A percentile compares a stretch with the other conserved stretches of the same genome.
Conservation (phyloP, 352 stramenopile genomes). For the Globisporangium spinosum region DNA sequence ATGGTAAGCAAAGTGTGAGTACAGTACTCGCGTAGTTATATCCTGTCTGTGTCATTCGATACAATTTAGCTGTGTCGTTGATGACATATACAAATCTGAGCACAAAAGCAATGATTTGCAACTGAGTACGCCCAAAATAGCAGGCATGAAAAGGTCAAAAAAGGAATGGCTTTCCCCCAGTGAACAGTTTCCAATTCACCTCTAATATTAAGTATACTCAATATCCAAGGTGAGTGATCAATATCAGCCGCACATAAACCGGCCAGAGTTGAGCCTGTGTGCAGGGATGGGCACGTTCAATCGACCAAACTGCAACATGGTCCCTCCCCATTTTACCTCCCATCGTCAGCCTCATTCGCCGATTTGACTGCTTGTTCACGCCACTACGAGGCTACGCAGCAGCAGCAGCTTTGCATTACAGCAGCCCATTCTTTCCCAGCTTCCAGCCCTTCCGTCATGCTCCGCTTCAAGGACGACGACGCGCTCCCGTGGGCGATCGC, state of each 20-base stretch:
- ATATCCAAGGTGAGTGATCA: not conserved
- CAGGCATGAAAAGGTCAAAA: not conserved
- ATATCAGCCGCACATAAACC: not conserved
- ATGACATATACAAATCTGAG: not conserved
- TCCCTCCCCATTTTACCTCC: not conserved
- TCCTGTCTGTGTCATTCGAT: not conserved
- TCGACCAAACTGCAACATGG: conserved; percentile 1
- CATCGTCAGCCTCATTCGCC: not conserved
- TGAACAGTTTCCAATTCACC: not conserved
- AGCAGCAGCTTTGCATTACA: no score
- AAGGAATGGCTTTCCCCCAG: not conserved
- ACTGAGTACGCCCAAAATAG: not conserved
- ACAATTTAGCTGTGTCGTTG: not conserved
- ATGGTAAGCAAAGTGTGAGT: not conserved
- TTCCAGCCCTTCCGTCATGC: not conserved
- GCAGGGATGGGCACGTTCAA: not conserved
- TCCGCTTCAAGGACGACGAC: not conserved
- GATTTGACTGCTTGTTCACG: not conserved
- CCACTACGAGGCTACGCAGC: not conserved
- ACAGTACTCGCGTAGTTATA: not conserved
- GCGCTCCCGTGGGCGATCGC: not conserved
- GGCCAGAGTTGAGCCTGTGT: not conserved
- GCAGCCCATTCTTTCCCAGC: not conserved
- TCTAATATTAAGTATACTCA: not conserved
- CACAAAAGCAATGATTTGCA: not conserved